Conservation (phyloP, 148 eudicot genomes). For the Gaultheria prostrata region DNA sequence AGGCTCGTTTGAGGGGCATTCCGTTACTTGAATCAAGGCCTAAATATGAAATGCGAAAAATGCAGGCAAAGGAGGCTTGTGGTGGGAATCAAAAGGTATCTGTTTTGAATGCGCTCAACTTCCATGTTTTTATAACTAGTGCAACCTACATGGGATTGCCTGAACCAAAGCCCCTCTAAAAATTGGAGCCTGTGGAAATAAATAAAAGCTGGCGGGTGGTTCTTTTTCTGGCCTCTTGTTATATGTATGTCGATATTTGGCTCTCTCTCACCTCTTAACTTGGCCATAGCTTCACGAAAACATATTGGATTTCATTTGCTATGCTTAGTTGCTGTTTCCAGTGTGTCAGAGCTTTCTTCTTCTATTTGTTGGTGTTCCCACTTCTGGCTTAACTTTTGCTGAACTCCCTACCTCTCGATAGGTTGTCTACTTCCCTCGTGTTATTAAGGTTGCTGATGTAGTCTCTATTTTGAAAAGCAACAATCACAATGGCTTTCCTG, state of each 20-base stretch:
- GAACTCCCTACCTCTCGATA: slow-evolving; percentile 21
- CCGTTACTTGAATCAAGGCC: slow-evolving; percentile 93
- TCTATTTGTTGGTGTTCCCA: neutral
- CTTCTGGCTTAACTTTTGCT: neutral
- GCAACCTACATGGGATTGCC: neutral
- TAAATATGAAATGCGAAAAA: slow-evolving; percentile 76
- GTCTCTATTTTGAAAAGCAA: slow-evolving; percentile 80
- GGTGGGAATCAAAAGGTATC: slow-evolving; percentile 70
- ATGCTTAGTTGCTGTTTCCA: neutral
- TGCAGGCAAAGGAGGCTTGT: slow-evolving; percentile 85
- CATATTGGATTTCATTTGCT: neutral
- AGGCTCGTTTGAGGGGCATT: slow-evolving; percentile 79
- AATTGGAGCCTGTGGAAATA: neutral
- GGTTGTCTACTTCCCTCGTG: slow-evolving; percentile 87
- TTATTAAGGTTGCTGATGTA: slow-evolving; percentile 74
- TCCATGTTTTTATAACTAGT: neutral
- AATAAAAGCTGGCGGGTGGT: neutral
- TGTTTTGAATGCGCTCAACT: slow-evolving; percentile 6
- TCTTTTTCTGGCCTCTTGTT: neutral
- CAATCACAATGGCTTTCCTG: slow-evolving; percentile 96
- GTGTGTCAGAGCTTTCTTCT: neutral
- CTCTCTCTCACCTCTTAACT: neutral
- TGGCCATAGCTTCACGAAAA: neutral
- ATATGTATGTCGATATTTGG: neutral
- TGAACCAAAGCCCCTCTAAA: neutral